A percentile compares a stretch with the other conserved stretches of the same genome.
Conservation (phyloP, 192 early-diverging fungal genomes). For the Chytriomyces sp. region DNA sequence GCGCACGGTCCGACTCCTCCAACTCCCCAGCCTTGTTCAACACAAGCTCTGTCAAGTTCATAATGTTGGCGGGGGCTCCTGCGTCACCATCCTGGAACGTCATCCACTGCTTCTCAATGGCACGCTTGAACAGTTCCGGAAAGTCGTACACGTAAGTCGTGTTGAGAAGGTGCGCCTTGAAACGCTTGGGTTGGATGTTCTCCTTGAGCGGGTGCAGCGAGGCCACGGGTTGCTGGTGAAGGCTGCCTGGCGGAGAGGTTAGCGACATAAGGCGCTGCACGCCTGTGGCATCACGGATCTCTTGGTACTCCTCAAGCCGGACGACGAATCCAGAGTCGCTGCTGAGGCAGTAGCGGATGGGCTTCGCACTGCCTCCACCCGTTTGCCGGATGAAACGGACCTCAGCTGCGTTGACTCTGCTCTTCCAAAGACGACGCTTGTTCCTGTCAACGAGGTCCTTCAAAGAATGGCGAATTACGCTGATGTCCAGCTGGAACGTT, state of each 20-base stretch:
- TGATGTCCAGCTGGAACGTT: constrained; percentile 85
- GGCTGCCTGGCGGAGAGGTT: constrained; percentile 68
- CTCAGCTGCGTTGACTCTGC: constrained; percentile 95
- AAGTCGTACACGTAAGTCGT: constrained; percentile 99
- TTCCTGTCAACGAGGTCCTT: constrained; percentile 91
- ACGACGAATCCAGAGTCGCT: constrained; percentile 92
- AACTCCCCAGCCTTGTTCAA: constrained; percentile 80
- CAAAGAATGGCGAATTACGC: constrained; percentile 80
- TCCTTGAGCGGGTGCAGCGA: constrained; percentile 92
- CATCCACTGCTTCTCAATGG: constrained; percentile 79
- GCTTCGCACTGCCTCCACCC: constrained; percentile 59
- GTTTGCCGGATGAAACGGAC: constrained; percentile 88
- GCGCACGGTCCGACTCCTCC: constrained; percentile 73
- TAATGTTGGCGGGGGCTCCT: constrained; percentile 55
- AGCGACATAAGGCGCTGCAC: constrained; percentile 87
- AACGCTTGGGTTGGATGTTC: constrained; percentile 93
- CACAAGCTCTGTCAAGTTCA: constrained; percentile 84
- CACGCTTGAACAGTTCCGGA: constrained; percentile 93
- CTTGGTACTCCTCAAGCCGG: constrained; percentile 91
- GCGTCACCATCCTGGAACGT: constrained; percentile 33
- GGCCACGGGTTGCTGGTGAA: constrained; percentile 79
- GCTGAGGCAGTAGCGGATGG: constrained; percentile 88
- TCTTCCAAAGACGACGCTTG: constrained; percentile 90
- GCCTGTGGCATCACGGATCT: constrained; percentile 77
- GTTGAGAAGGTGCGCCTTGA: constrained; percentile 97